Evolutionary conservation across 805 yeast genomes (phyloP).

Genomic region (Clavispora asparagi): DNA sequence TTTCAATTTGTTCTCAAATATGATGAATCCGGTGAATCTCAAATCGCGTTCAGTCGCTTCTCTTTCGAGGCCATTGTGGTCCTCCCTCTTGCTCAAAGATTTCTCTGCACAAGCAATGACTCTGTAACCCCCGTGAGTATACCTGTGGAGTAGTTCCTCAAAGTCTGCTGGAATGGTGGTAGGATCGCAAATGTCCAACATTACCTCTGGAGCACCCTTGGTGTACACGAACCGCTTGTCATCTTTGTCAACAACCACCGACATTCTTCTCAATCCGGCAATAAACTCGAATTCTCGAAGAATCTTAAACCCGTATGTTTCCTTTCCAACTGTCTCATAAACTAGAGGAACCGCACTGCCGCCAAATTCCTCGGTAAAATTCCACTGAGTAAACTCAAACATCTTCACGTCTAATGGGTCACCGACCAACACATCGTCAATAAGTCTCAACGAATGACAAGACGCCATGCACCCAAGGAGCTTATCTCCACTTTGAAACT

Average conservation of each 20-base stretch:
- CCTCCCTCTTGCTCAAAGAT: conserved; percentile 19
- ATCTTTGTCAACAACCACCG: conserved; percentile 53
- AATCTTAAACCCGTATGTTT: conserved; percentile 24
- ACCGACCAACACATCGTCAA: conserved; percentile 79
- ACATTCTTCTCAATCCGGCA: conserved; percentile 83
- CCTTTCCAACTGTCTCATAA: conserved; percentile 13
- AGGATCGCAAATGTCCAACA: conserved; percentile 69
- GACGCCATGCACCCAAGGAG: conserved; percentile 52
- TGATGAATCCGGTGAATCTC: conserved; percentile 78
- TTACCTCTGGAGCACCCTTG: conserved; percentile 97
- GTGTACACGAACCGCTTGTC: conserved; percentile 41
- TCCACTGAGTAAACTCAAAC: conserved; percentile 87
- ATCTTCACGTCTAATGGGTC: conserved; percentile 92
- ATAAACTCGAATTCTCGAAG: conserved; percentile 71
- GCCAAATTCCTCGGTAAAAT: conserved; percentile 60
- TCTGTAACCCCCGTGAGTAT: conserved; percentile 91
- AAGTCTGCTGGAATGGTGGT: conserved; percentile 70
- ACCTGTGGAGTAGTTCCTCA: conserved; percentile 67
- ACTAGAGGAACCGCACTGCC: conserved; percentile 15
- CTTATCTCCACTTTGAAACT: conserved; percentile 25
- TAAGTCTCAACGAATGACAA: conserved; percentile 80
- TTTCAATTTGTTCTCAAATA: conserved; percentile 89
- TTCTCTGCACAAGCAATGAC: conserved; percentile 92
- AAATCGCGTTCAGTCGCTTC: conserved; percentile 65
- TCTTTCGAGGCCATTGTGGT: conserved; percentile 37